A percentile compares a stretch with the other conserved stretches of the same genome.
Evolutionary conservation across 179 eudicot genomes (phyloP).

Genomic region (Silene vulgaris): DNA sequence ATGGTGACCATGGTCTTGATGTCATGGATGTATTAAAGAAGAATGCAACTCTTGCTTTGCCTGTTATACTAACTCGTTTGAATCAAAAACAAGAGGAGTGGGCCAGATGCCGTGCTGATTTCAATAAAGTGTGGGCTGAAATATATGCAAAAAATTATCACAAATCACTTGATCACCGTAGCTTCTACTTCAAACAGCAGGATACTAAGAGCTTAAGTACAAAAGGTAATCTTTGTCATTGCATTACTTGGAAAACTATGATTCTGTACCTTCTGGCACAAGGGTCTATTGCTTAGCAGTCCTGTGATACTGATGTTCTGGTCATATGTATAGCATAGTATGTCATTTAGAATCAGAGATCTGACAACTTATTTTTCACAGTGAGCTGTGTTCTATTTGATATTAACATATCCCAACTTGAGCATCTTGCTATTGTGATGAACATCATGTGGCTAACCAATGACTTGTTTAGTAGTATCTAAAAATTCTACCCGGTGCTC

Average conservation of each 20-base stretch:
- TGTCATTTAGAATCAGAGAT: neutral
- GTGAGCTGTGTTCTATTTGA: neutral
- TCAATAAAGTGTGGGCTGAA: constrained; percentile 53
- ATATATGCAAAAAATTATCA: constrained; percentile 53
- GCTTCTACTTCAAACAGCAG: constrained; percentile 62
- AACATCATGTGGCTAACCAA: neutral
- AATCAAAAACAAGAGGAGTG: constrained; percentile 94
- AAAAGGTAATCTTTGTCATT: constrained; percentile 34
- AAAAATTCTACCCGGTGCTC: neutral
- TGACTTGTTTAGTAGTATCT: neutral
- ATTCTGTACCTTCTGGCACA: neutral
- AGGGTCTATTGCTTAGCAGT: constrained; percentile 13
- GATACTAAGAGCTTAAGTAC: constrained; percentile 53
- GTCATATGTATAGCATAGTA: neutral
- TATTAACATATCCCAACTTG: neutral
- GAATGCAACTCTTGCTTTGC: constrained; percentile 69
- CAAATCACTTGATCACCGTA: constrained; percentile 59
- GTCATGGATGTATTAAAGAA: constrained; percentile 73
- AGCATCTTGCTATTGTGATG: neutral
- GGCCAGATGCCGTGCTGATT: constrained; percentile 51
- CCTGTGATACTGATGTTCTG: neutral
- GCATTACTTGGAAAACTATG: neutral
- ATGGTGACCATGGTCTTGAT: constrained; percentile 94
- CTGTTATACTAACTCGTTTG: constrained; percentile 76
- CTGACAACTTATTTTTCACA: neutral